These are phyloP conservation scores for Pholiota adiposa DNA, from an alignment of 1,284 basidiomycete genomes.

Conservation along the genomic window DNA sequence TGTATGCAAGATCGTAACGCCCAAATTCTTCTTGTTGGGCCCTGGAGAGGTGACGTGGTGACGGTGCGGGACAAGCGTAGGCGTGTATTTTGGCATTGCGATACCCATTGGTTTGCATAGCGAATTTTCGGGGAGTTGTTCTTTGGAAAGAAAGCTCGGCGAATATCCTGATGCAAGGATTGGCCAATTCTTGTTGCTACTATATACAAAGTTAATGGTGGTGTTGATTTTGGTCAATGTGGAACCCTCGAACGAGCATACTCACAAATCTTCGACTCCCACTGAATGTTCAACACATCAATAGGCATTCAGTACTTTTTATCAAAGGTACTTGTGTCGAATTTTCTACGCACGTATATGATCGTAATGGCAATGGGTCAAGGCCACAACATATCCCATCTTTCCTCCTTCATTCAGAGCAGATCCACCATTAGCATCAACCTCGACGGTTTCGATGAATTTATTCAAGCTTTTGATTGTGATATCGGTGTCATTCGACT, in stretches of 20 bases:
- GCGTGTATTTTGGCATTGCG: conserved; percentile 45
- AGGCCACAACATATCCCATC: conserved; percentile 50
- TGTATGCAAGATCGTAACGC: conserved; percentile 51
- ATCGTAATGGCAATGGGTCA: conserved; percentile 61
- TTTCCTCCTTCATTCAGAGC: conserved; percentile 47
- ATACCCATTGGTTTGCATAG: conserved; percentile 48
- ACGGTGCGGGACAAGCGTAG: conserved; percentile 47
- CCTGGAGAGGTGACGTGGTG: conserved; percentile 29
- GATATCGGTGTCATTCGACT: conserved; percentile 41
- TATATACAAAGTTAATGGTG: neutral
- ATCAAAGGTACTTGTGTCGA: neutral
- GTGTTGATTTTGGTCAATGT: neutral
- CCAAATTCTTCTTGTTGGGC: conserved; percentile 26
- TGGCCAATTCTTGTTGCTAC: conserved; percentile 39
- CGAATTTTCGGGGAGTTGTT: conserved; percentile 43
- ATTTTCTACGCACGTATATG: conserved; percentile 49
- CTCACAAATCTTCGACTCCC: conserved; percentile 52
- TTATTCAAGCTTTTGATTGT: conserved; percentile 47
- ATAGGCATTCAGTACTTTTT: neutral
- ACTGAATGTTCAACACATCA: conserved; percentile 34
- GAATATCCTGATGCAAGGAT: conserved; percentile 51
- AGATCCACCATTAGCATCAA: conserved; percentile 45
- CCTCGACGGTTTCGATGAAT: conserved; percentile 50
- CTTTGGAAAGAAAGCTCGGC: conserved; percentile 46
- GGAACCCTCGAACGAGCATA: neutral